phyloP scores from a whole-genome alignment of 192 early-diverging fungal genomes.

The Gigaspora rosea region DNA sequence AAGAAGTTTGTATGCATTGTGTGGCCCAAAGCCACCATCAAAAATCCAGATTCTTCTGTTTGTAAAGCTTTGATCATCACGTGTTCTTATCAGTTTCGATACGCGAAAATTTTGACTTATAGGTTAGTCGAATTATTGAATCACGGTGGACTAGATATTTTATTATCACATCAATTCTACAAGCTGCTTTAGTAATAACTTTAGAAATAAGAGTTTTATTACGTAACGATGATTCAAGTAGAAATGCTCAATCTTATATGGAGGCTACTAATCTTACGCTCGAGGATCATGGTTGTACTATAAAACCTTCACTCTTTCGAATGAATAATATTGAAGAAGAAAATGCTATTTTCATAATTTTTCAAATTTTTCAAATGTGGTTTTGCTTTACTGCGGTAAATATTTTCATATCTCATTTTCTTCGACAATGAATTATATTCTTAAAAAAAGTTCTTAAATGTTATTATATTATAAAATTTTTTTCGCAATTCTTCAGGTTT shows the following conservation, averaged over 20 bases:
- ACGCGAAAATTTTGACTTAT: too few relatives aligned
- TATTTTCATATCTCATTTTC: not conserved
- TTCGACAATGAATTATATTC: not conserved
- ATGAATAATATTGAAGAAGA: slow-evolving; percentile 6
- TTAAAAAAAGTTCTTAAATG: too few relatives aligned
- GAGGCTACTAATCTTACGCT: not conserved
- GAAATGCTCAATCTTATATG: not conserved
- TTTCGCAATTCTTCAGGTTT: not conserved
- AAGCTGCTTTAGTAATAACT: not conserved
- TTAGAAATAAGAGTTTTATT: not conserved
- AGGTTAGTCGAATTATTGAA: not conserved
- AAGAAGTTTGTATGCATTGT: too few relatives aligned
- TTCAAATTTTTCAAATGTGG: slow-evolving; percentile 22
- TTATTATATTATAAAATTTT: not conserved
- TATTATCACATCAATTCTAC: slow-evolving; percentile 10
- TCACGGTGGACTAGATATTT: slow-evolving; percentile 25
- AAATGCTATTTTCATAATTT: slow-evolving; percentile 15
- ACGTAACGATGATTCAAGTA: not conserved
- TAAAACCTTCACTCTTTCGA: not conserved
- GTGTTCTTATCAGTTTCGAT: too few relatives aligned
- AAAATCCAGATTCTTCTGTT: too few relatives aligned
- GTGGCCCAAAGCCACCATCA: too few relatives aligned
- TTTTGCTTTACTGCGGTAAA: slow-evolving; percentile 21
- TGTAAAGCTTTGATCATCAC: too few relatives aligned
- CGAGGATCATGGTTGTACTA: not conserved